These are phyloP conservation scores for Amanita phalloides DNA, from an alignment of 768 basidiomycete genomes.

Conservation along the genomic window DNA sequence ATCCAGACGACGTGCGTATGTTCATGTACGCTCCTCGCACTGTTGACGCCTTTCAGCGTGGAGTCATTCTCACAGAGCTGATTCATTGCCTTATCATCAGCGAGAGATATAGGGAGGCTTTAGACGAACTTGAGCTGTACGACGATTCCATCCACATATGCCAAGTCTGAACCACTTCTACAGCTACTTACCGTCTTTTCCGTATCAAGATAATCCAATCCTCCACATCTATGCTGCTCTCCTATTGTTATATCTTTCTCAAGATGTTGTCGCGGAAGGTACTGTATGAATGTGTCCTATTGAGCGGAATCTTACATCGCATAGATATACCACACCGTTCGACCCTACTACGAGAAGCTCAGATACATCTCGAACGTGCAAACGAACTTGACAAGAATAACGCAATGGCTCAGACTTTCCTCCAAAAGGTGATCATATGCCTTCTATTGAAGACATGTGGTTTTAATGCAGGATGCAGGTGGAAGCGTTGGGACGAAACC, in stretches of 20 bases:
- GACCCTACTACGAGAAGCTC: constrained; percentile 39
- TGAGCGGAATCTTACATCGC: background rate
- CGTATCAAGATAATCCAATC: constrained; percentile 72
- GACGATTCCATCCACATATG: constrained; percentile 12
- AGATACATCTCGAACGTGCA: constrained; percentile 56
- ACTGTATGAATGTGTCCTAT: background rate
- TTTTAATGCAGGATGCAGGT: background rate
- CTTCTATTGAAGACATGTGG: background rate
- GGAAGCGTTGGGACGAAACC: background rate
- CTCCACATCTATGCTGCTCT: constrained; percentile 81
- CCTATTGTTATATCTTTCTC: constrained; percentile 53
- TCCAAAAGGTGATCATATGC: constrained; percentile 32
- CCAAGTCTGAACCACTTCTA: constrained; percentile 6
- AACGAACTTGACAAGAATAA: constrained; percentile 48
- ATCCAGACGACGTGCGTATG: constrained; percentile 48
- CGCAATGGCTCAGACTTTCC: constrained; percentile 37
- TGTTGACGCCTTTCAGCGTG: constrained; percentile 36
- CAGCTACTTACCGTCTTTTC: constrained; percentile 82
- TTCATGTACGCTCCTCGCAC: background rate
- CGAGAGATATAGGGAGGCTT: constrained; percentile 52
- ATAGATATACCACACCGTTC: constrained; percentile 14
- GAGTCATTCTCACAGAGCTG: constrained; percentile 66
- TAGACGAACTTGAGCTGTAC: constrained; percentile 83
- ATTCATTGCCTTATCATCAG: constrained; percentile 53
- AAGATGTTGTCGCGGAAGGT: constrained; percentile 14